Evolutionary conservation across 768 basidiomycete species (phyloP), one percentile per base, ranked within the genome.

Genomic region (Xerocomus brunneocitrinus): DNA sequence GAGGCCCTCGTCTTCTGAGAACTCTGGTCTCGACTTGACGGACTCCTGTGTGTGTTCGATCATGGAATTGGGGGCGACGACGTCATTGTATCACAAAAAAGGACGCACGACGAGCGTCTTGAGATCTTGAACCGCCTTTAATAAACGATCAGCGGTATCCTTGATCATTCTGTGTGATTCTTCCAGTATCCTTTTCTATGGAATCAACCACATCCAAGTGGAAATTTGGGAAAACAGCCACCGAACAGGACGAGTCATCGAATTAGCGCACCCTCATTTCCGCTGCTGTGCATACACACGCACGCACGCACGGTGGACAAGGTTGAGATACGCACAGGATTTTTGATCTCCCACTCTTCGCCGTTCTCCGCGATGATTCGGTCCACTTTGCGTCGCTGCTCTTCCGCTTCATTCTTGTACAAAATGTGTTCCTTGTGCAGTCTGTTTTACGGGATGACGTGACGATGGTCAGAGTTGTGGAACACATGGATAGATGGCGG

Each of bases 91-190:
- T 48, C 38, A 53, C 57, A 59, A 57, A 63, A 57, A 59, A 51
- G 31, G 8, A 81, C 89, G 57, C 67, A 94, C 91, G 49, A 91
- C 67, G 43, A 91, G 70, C 53, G 80, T 78, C 58, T 76, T 73
- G 54, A 94, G 75, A 51, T 88, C 87, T 52, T 73, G 82, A 30
- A 75, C 74, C 31, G 82, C 83, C 62, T 76, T 79, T 44, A 75
- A 80, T n/a, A 91, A 72, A 44, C 87, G 79, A 50, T 67, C 76
- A 51, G 74, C 71, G 22, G 84, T 78, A 64, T 92, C 89, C 47
- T 71, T 71, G 54, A 92, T 79, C 91, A 95, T 91, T 76, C 82
- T 90, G 56, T 81, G 73, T 40, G 85, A 84, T 74, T 95, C 91
- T 52, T 88, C 84, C 46, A 84, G 71, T 73, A 91, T 74, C 63